A percentile compares a stretch with the other conserved stretches of the same genome.
Conservation (phyloP, 179 eudicot genomes). For the Silene coronaria region DNA sequence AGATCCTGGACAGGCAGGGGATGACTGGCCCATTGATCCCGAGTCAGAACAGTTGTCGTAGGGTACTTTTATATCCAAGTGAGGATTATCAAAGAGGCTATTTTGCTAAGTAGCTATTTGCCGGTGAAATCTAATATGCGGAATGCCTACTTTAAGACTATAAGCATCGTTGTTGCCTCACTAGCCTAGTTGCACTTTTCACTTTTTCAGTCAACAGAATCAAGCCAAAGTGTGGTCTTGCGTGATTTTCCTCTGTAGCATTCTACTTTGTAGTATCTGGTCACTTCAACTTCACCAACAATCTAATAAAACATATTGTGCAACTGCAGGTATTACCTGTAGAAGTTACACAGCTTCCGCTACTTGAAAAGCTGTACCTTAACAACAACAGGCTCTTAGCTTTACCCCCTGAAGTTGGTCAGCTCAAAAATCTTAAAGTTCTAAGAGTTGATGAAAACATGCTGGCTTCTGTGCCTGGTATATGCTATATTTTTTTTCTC, state of each 20-base stretch:
- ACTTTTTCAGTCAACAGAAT: background rate
- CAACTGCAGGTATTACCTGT: slow-evolving; percentile 70
- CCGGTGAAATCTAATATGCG: too few relatives aligned
- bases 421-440: slow-evolving; percentile 78
- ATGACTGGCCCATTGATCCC: too few relatives aligned
- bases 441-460: slow-evolving; percentile 75
- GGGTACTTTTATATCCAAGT: too few relatives aligned
- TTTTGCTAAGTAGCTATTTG: too few relatives aligned
- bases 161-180: too few relatives aligned
- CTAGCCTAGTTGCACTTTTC: too few relatives aligned
- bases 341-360: slow-evolving; percentile 74
- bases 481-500: slow-evolving; percentile 16
- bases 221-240: background rate
- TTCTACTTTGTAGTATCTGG: background rate
- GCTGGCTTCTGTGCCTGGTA: slow-evolving; percentile 92
- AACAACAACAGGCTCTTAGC: slow-evolving; percentile 71
- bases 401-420: slow-evolving; percentile 84
- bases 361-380: slow-evolving; percentile 83
- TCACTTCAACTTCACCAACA: background rate
- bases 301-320: slow-evolving; percentile 7
- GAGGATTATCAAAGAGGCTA: too few relatives aligned
- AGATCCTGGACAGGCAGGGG: too few relatives aligned
- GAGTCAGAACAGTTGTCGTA: too few relatives aligned
- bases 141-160: too few relatives aligned
- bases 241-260: background rate